Evolutionary conservation across 768 basidiomycete genomes (phyloP), one percentile per base, ranked within the genome.

Genomic region (Guyanaporus albipodus): DNA sequence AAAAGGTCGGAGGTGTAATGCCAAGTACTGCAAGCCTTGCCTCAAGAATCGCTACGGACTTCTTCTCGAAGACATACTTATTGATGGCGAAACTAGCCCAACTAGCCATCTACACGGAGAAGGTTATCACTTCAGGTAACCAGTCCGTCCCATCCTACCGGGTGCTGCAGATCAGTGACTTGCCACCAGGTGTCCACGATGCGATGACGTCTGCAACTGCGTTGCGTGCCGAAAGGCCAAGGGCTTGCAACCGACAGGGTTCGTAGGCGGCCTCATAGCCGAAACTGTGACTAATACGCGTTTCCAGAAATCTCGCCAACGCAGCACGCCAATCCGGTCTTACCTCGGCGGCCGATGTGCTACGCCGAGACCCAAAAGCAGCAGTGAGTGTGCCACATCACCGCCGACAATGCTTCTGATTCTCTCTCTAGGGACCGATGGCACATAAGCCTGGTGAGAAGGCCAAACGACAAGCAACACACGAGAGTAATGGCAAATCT

Each of bases 121-220:
- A 32, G 63, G 58, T 5, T 80, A 79, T 56, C 64, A 66, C 22
- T 88, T 80, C 70, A 75, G 74, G 84, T 83, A 33, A 57, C 38
- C 63, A 40, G 38, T 32, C 33, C 58, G 15, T 42, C 17, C 44
- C 29, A 24, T 45, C 24, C 42, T 44, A 22, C 36, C 28, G 28
- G 35, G 49, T 44, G 44, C 32, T 38, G 42, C 31, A 44, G 48
- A 54, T 54, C 54, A 37, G 46, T 48, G 18, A 45, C 54, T 48
- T 40, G 41, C 38, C 41, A 35, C 22, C 52, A 89, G 86, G 60
- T 90, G 87, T 53, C 85, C 85, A 4, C 76, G 73, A 54, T 90
- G 87, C 49, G 68, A 74, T 41, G 79, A 76, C 53, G 66, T 72
- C 9, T 90, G 87, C 65, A 86, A 81, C 60, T 90, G 87, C 52